phyloP scores from a whole-genome alignment of 805 yeast species.

The Torulaspora quercuum region DNA sequence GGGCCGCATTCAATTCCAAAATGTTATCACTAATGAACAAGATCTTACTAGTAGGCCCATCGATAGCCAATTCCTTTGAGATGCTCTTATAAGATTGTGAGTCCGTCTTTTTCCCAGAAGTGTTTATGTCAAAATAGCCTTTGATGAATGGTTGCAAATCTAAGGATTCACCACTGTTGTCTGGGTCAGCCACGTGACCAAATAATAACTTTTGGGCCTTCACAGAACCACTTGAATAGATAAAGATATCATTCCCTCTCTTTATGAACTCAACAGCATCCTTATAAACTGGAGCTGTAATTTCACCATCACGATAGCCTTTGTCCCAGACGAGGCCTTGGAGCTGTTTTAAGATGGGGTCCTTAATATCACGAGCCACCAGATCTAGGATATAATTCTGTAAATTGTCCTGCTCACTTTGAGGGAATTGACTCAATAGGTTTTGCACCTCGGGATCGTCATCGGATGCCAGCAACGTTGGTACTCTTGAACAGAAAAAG shows the following conservation, averaged over 20 bases:
- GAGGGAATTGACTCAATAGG: conserved; percentile 29
- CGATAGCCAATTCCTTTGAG: conserved; percentile 38
- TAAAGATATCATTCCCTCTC: conserved; percentile 44
- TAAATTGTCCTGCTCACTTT: conserved; percentile 36
- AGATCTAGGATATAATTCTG: conserved; percentile 50
- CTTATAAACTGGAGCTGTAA: conserved; percentile 68
- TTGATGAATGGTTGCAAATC: conserved; percentile 53
- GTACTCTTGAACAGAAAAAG: conserved; percentile 55
- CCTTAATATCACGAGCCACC: conserved; percentile 69
- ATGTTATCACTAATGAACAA: conserved; percentile 80
- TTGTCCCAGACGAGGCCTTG: conserved; percentile 82
- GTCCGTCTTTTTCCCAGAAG: conserved; percentile 71
- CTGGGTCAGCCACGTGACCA: conserved; percentile 50
- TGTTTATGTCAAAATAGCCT: conserved; percentile 82
- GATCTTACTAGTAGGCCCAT: conserved; percentile 34
- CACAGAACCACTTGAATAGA: conserved; percentile 87
- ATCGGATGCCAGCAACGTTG: conserved; percentile 36
- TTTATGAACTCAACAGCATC: conserved; percentile 66
- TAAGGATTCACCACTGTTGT: conserved; percentile 23
- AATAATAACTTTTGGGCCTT: conserved; percentile 82
- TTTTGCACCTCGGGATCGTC: conserved; percentile 22
- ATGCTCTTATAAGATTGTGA: conserved; percentile 57
- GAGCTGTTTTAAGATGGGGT: conserved; percentile 66
- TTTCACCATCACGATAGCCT: conserved; percentile 75
- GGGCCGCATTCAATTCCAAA: conserved; percentile 72